Evolutionary conservation across 2,329 filamentous ascomycete species (phyloP).

Genomic region (Claviceps cyperi): DNA sequence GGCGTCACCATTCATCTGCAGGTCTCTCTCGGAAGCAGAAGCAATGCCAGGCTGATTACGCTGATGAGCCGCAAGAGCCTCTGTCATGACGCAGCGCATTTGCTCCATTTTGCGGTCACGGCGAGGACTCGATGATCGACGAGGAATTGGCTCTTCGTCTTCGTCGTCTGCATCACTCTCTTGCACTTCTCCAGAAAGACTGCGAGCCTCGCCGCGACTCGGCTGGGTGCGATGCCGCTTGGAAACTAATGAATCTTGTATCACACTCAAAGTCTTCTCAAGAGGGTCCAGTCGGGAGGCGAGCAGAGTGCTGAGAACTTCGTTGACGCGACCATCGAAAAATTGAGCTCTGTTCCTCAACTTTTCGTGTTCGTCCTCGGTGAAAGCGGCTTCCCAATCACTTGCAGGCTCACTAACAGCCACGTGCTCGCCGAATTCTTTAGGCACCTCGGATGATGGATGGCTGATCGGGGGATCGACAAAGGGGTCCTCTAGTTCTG

Average conservation of each 20-base stretch:
- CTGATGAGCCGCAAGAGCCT: constrained; percentile 52
- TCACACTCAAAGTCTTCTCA: constrained; percentile 61
- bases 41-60: constrained; percentile 20
- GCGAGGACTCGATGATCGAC: constrained; percentile 62
- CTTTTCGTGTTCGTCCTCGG: constrained; percentile 71
- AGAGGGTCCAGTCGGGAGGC: constrained; percentile 66
- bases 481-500: constrained; percentile 49
- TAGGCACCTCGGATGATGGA: constrained; percentile 36
- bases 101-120: constrained; percentile 71
- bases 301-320: constrained; percentile 65
- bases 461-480: constrained; percentile 35
- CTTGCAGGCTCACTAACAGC: constrained; percentile 49
- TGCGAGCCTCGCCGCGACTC: constrained; percentile 45
- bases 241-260: constrained; percentile 53
- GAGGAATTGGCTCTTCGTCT: constrained; percentile 55
- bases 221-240: constrained; percentile 41
- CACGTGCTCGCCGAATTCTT: constrained; percentile 26
- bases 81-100: constrained; percentile 57
- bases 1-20: constrained; percentile 21
- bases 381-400: constrained; percentile 84
- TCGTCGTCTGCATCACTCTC: constrained; percentile 93
- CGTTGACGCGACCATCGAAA: constrained; percentile 83
- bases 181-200: constrained; percentile 51
- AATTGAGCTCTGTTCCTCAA: constrained; percentile 69
- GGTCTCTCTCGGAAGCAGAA: constrained; percentile 10